Percentiles rank a stretch among this genome's conserved stretches.
Conservation (phyloP, 345 rosid genomes). For the Lenwebbia sp. region DNA sequence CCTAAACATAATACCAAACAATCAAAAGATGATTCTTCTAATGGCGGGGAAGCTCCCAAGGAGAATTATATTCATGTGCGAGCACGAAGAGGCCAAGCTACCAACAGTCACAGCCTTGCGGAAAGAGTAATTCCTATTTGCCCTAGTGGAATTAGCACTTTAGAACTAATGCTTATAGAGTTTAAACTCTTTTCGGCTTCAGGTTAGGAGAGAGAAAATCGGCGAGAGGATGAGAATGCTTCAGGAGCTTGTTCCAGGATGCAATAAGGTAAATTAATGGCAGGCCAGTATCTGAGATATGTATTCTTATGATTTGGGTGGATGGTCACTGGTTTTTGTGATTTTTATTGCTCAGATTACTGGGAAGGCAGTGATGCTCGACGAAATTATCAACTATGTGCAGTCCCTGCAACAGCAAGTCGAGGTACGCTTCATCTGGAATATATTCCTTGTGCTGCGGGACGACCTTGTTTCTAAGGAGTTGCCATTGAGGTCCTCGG, state of each 20-base stretch:
- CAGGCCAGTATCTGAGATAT: background rate
- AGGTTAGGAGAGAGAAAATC: slow-evolving; percentile 97
- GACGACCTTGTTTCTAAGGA: background rate
- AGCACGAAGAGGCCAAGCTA: slow-evolving; percentile 95
- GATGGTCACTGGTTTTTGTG: background rate
- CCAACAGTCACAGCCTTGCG: slow-evolving; percentile 96
- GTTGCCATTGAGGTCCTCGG: background rate
- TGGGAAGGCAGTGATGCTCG: slow-evolving; percentile 97
- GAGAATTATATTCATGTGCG: slow-evolving; percentile 86
- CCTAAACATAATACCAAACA: slow-evolving; percentile 40
- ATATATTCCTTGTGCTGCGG: background rate
- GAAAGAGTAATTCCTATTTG: slow-evolving; percentile 61
- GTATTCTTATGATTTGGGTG: background rate
- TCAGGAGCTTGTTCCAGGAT: slow-evolving; percentile 97
- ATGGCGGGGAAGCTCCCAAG: slow-evolving; percentile 56
- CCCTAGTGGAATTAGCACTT: background rate
- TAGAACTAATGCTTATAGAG: background rate
- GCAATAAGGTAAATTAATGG: slow-evolving; percentile 63
- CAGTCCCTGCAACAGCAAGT: slow-evolving; percentile 95
- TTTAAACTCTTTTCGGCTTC: slow-evolving; percentile 1
- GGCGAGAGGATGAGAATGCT: slow-evolving; percentile 95
- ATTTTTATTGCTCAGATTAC: slow-evolving; percentile 52
- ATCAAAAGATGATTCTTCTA: slow-evolving; percentile 42
- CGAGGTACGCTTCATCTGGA: slow-evolving; percentile 51
- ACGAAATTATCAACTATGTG: slow-evolving; percentile 96